Evolutionary conservation across 2,329 filamentous ascomycete species (phyloP), one percentile per base, ranked within the genome.

Genomic region (Phialophora verrucosa): DNA sequence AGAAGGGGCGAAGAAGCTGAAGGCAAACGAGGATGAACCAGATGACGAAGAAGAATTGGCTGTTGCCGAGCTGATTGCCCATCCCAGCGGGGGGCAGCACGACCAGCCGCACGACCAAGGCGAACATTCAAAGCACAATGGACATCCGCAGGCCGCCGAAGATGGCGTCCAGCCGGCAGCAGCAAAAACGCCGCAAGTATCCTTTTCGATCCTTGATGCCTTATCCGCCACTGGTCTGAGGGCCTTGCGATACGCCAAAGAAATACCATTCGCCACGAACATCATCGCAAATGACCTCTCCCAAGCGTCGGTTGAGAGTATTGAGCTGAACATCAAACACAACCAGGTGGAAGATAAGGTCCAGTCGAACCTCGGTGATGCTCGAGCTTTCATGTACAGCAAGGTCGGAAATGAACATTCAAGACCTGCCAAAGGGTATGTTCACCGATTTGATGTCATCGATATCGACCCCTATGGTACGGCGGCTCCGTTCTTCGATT

Each of bases 391-490:
- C 78, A 98, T 99, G 94, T 97, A 98, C 77, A 85, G 85, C 68
- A 81, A 87, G 61, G 83, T 90, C 54, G 85, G 87, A 76, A 76
- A 76, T 60, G 74, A 72, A 74, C 72, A 53, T 75, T 79, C 62
- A 72, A 78, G 53, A 77, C 60, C 51, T 27, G 51, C 47, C 10
- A 82, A 66, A 74, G 79, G 64, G 72, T 72, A 76, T 64, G 67
- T 77, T 38, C 72, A 88, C 74, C 88, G 85, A 73, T 99, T 96
- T 77, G 92, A 98, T 77, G 93, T 97, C 25, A 95, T 99, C 70
- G 95, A 99, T 76, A 85, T 99, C 32, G 95, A 99, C 76, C 95
- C 95, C 0, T 99, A 99, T 74, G 95, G 95, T 50, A 96, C 92
- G 0, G 95, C 94, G 0, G 92, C 91, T 10, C 91, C 92, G 1